phyloP scores from a whole-genome alignment of 148 eudicot species.

The Rhododendron vialii region DNA sequence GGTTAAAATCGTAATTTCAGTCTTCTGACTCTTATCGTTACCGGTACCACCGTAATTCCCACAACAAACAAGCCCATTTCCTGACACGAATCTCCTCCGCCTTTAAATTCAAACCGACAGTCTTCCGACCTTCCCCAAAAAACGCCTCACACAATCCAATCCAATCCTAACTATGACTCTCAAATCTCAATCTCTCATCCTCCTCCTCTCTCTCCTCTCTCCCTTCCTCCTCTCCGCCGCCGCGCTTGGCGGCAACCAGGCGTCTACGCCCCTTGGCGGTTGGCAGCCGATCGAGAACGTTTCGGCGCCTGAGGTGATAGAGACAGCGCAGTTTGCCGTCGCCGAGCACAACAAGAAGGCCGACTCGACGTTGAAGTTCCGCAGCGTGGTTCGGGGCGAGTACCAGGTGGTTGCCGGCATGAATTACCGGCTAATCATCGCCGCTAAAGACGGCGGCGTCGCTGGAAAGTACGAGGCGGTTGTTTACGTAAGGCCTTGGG shows the following conservation, averaged over 20 bases:
- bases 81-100: neutral
- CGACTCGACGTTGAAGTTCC: constrained; percentile 7
- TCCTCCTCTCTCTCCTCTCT: neutral
- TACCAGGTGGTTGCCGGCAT: constrained; percentile 22
- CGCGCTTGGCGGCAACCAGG: neutral
- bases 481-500: constrained; percentile 24
- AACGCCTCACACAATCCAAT: neutral
- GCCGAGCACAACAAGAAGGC: constrained; percentile 25
- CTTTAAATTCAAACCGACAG: neutral
- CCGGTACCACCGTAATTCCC: neutral
- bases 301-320: constrained; percentile 26
- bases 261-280: constrained; percentile 1
- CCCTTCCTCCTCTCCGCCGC: constrained; percentile 14
- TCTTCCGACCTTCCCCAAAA: too few species aligned
- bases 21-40: too few species aligned
- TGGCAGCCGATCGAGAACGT: constrained; percentile 24
- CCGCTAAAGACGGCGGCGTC: constrained; percentile 8
- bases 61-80: neutral
- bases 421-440: constrained; percentile 28
- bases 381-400: constrained; percentile 20
- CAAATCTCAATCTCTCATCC: neutral
- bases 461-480: constrained; percentile 12
- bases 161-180: neutral
- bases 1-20: too few species aligned
- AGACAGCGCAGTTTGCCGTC: constrained; percentile 29